Conservation (phyloP, 306 rosid genomes). For the Gynostemma pentaphyllum region DNA sequence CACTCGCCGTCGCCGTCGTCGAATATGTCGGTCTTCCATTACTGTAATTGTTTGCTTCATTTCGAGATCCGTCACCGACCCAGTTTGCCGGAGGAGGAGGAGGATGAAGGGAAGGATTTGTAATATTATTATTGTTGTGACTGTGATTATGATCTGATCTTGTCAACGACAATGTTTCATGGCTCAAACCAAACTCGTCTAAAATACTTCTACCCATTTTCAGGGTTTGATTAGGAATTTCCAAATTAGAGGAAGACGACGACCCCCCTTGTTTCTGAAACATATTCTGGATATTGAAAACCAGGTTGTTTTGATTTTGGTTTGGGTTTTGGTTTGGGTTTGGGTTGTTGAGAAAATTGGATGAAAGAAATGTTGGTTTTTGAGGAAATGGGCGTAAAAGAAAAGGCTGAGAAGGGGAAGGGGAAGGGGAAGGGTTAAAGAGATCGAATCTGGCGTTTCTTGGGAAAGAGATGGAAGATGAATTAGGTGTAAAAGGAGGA, state of each 20-base stretch:
- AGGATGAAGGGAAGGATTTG: no score
- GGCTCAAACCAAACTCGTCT: conserved; percentile 45
- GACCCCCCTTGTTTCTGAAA: conserved; percentile 16
- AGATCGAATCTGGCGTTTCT: conserved; percentile 58
- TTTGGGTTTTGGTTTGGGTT: conserved; percentile 52
- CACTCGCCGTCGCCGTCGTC: conserved; percentile 12
- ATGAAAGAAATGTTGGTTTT: conserved; percentile 25
- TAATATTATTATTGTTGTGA: neutral
- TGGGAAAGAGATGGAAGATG: conserved; percentile 50
- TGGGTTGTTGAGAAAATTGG: no score
- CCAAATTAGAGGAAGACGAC: conserved; percentile 15
- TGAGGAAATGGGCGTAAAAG: conserved; percentile 75
- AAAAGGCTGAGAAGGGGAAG: conserved; percentile 21
- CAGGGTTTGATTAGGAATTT: conserved; percentile 14
- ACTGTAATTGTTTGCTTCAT: conserved; percentile 25
- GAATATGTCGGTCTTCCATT: conserved; percentile 24
- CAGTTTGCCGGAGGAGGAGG: conserved; percentile 9
- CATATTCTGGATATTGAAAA: conserved; percentile 29
- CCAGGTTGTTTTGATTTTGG: no score
- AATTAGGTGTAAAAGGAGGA: conserved; percentile 54
- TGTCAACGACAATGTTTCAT: conserved; percentile 13
- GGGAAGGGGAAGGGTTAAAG: conserved; percentile 30
- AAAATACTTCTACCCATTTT: conserved; percentile 38
- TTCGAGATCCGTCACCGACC: conserved; percentile 18
- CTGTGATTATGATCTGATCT: neutral